A percentile compares a stretch with the other conserved stretches of the same genome.
Evolutionary conservation across 2,329 filamentous ascomycete genomes (phyloP).

Genomic region (Scedosporium aurantiacum): DNA sequence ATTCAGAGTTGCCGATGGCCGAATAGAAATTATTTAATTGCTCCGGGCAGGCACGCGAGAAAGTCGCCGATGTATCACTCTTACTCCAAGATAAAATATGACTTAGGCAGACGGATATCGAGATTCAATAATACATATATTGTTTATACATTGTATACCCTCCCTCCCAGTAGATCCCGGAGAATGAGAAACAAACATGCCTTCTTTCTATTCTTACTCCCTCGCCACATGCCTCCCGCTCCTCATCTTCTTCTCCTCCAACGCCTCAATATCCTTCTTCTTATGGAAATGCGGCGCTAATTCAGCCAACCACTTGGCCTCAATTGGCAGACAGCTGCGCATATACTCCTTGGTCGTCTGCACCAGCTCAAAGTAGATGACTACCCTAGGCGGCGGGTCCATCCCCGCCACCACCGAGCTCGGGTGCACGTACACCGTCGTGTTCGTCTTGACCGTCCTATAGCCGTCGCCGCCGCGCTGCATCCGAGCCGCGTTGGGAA

Average conservation of each 20-base stretch:
- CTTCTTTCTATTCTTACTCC: neutral
- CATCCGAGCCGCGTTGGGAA: constrained; percentile 79
- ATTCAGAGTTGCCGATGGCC: too few species aligned
- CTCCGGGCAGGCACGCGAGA: too few species aligned
- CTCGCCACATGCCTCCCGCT: constrained; percentile 10
- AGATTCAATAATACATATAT: too few species aligned
- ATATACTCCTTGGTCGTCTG: constrained; percentile 87
- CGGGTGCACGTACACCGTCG: constrained; percentile 86
- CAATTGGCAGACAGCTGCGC: constrained; percentile 74
- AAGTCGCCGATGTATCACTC: too few species aligned
- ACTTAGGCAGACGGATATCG: too few species aligned
- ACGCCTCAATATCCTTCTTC: constrained; percentile 72
- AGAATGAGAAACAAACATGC: too few species aligned
- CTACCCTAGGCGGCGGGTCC: constrained; percentile 67
- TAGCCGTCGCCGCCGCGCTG: constrained; percentile 80
- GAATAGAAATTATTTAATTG: too few species aligned
- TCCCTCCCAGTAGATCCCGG: too few species aligned
- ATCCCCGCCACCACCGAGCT: constrained; percentile 68
- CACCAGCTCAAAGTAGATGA: constrained; percentile 78
- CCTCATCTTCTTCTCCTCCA: constrained; percentile 61
- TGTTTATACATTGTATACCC: too few species aligned
- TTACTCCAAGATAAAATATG: too few species aligned
- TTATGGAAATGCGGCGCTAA: constrained; percentile 93
- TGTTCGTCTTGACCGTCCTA: constrained; percentile 80
- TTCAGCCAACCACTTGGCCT: constrained; percentile 76